These are phyloP conservation scores for Torulaspora microellipsoides DNA, from an alignment of 805 yeast species.

Conservation along the genomic window DNA sequence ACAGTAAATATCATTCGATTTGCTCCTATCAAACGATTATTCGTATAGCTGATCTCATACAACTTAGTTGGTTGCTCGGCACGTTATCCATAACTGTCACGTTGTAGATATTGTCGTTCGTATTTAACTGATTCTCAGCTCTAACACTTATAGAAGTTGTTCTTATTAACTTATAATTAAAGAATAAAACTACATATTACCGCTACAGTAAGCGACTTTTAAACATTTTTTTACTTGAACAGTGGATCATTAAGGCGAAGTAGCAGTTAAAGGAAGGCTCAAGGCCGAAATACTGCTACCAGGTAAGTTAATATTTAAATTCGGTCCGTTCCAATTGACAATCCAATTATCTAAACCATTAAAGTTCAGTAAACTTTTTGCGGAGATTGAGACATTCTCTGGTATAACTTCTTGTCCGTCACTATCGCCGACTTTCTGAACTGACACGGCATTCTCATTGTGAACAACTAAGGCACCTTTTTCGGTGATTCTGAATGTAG, in stretches of 20 bases:
- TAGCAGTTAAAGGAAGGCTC: background rate
- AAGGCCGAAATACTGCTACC: background rate
- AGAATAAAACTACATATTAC: too few relatives aligned
- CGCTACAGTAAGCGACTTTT: too few relatives aligned
- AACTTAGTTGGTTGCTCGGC: too few relatives aligned
- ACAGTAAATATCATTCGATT: too few relatives aligned
- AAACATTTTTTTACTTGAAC: too few relatives aligned
- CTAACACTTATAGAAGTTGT: too few relatives aligned
- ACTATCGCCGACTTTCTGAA: background rate
- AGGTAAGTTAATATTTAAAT: slow-evolving; percentile 3
- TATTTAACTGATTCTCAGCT: too few relatives aligned
- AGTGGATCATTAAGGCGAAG: background rate
- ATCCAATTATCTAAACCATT: slow-evolving; percentile 3
- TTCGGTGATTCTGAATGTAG: background rate
- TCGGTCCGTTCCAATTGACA: slow-evolving; percentile 7
- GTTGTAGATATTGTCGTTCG: too few relatives aligned
- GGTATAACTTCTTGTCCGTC: background rate
- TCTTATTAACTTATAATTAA: too few relatives aligned
- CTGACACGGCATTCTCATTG: background rate
- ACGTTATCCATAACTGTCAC: too few relatives aligned
- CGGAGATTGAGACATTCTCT: background rate
- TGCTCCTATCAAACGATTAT: too few relatives aligned
- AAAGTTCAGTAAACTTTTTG: background rate
- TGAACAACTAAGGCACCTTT: background rate
- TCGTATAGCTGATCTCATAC: too few relatives aligned